phyloP scores from a whole-genome alignment of 306 rosid species.

The Acmispon strigosus region DNA sequence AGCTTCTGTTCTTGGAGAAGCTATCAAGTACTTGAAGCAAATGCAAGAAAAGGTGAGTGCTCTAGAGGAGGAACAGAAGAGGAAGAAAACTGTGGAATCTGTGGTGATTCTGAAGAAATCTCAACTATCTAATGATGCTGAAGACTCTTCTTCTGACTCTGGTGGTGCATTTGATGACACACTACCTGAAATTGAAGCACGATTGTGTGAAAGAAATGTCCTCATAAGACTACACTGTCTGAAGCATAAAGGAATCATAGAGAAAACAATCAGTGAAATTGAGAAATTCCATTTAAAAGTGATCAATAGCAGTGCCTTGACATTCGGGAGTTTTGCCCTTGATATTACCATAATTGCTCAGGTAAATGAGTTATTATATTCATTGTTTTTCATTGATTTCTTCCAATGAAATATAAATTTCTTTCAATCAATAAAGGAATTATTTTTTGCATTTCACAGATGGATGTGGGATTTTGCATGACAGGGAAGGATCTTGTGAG shows the following conservation, averaged over 20 bases:
- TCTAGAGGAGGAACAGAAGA: conserved; percentile 79
- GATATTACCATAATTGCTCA: conserved; percentile 82
- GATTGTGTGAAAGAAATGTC: conserved; percentile 71
- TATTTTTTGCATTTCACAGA: conserved; percentile 43
- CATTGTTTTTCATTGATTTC: not conserved
- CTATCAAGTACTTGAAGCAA: conserved; percentile 80
- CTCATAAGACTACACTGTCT: conserved; percentile 82
- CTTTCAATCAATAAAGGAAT: not conserved
- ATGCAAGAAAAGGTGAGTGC: conserved; percentile 69
- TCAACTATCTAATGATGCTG: conserved; percentile 38
- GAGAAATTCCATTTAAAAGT: conserved; percentile 66
- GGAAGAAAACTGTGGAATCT: conserved; percentile 54
- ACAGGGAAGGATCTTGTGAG: conserved; percentile 66
- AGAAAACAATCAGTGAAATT: conserved; percentile 52
- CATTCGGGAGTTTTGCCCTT: conserved; percentile 72
- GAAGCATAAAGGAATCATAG: conserved; percentile 63
- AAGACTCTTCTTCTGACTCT: conserved; percentile 28
- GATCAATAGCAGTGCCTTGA: conserved; percentile 60
- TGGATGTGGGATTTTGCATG: conserved; percentile 63
- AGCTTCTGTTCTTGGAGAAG: conserved; percentile 97
- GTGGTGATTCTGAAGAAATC: conserved; percentile 70
- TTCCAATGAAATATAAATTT: not conserved
- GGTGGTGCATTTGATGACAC: conserved; percentile 30
- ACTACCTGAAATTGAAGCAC: conserved; percentile 83
- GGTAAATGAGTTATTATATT: conserved; percentile 28